Base-by-base conservation (phyloP, 352 stramenopile species). In the Phytophthora meadii region DNA sequence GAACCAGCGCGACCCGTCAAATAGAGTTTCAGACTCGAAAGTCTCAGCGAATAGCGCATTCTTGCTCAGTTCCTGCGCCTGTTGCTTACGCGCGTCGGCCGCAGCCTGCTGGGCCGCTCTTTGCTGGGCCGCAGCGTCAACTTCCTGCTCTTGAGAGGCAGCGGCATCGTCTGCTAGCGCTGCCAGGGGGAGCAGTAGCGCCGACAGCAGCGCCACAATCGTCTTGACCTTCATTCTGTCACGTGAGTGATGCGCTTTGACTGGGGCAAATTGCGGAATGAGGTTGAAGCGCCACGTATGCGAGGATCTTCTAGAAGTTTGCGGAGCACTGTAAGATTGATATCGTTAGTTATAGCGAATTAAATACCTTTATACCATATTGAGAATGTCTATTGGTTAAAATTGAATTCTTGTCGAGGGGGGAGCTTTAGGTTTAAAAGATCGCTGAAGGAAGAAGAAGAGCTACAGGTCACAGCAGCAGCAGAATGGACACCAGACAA, bases 1-100 rank as follows among this genome's bases (percentile, higher is more conserved):
- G 64, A 96, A 79, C 88, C 88, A 96, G 63, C 85, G 85, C 52
- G 70, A 76, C 39, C 74, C 82, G 54, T 91, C 82, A 19, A 93
- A 74, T 27, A 74, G 42, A 47, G 88, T 71, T 15, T 80, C 67
- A 40, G 69, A 56, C 44, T 92, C 86, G 66, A 94, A 94, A 44
- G 81, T 94, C 69, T 94, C 86, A n/a, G 85, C 82, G 52, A 94
- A 85, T 19, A 92, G 65, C 5, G 70, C 84, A 39, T 81, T 65
- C 49, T 88, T 76, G 12, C 70, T 61, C 42, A 92, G 62, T 59
- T 84, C 79, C 54, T 81, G 63, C 53, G 87, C 69, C 55, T 87
- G 70, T 41, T 84, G 60, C 51, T 74, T 71, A 34, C 75, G 72
- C 39, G 63, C 40, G 15, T 51, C 27, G 17, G 27, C 45, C 19